Base-by-base conservation (phyloP, 495 filamentous ascomycete species). In the Rhizodiscina lignyota region DNA sequence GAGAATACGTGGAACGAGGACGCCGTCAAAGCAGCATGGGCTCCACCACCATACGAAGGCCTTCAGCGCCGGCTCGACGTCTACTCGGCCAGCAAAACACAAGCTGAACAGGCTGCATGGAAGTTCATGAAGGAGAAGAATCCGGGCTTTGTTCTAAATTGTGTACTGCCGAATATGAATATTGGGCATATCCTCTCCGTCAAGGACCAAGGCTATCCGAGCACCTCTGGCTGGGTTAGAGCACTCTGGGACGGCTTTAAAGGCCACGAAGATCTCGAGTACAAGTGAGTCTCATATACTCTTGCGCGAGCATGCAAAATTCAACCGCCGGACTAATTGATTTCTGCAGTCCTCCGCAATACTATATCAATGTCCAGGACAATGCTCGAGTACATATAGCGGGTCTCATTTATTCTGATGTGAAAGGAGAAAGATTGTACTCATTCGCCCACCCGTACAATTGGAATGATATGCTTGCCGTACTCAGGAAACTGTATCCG, bases 1-100 rank as follows among this genome's bases (percentile, higher is more conserved):
- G 29, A 29, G 1, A 53, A 64, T 10, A 56, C 57, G 0, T 76
- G 61, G 60, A 71, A 77, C 43, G 56, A 67, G 0, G 51, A 44
- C 4, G 50, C 50, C 1, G 40, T 69, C 27, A 40, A 60, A 24
- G 36, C 37, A 4, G 68, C 62, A 0, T 71, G 58, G 57, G 52
- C 48, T 0, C 58, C 59, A 33, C 6, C 6, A 32, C 16, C 24
- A 8, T 6, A 6, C 13, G 24, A 6, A 13, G 8, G 13, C 24
- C 8, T 13, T 6, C 6, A 10, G 6, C 8, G 8, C 6, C 10
- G 10, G 17, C 18, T 18, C 18, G 24, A 20, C 10, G 44, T 52
- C 33, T 54, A 52, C 35, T 34, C 20, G 1, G 51, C 50, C 6
- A 36, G 32, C 33, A 54, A 52, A 31, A 44, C 41, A 5, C 36